phyloP scores from a whole-genome alignment of 2,329 filamentous ascomycete genomes.

The Aaosphaeria pasadenensis region DNA sequence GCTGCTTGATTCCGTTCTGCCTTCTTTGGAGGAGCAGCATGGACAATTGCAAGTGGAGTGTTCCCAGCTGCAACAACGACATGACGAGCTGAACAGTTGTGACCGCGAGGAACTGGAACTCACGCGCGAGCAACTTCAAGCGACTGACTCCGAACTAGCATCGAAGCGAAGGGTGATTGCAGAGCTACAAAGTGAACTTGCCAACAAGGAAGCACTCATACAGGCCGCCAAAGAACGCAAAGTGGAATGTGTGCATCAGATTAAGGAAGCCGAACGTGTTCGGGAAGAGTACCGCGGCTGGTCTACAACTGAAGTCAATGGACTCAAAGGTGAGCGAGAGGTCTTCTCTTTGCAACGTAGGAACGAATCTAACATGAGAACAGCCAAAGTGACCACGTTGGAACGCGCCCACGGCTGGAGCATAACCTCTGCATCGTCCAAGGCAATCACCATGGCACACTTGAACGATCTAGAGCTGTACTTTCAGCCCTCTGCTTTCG shows the following conservation, averaged over 20 bases:
- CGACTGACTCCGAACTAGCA: slow-evolving; percentile 65
- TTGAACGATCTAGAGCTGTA: slow-evolving; percentile 69
- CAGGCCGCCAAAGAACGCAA: slow-evolving; percentile 65
- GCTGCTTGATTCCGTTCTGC: slow-evolving; percentile 66
- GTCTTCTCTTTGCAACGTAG: neutral
- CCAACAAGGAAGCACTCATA: slow-evolving; percentile 64
- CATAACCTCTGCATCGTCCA: slow-evolving; percentile 60
- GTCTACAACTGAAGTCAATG: slow-evolving; percentile 75
- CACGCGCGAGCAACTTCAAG: slow-evolving; percentile 66
- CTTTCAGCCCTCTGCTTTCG: slow-evolving; percentile 65
- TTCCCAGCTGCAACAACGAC: slow-evolving; percentile 66
- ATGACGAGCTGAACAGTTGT: slow-evolving; percentile 71
- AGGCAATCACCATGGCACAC: slow-evolving; percentile 70
- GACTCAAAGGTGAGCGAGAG: slow-evolving; percentile 65
- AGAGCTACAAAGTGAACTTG: slow-evolving; percentile 63
- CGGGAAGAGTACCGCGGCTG: slow-evolving; percentile 88
- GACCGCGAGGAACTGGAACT: slow-evolving; percentile 75
- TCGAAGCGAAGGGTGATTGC: slow-evolving; percentile 66
- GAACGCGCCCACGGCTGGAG: slow-evolving; percentile 70
- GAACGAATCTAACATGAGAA: neutral
- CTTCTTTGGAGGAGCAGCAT: slow-evolving; percentile 60
- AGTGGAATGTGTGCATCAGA: slow-evolving; percentile 67
- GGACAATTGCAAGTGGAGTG: slow-evolving; percentile 62
- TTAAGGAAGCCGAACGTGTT: slow-evolving; percentile 76
- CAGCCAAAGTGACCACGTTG: slow-evolving; percentile 63